Conservation (phyloP, 1,284 basidiomycete species). For the Ustilago hordei region DNA sequence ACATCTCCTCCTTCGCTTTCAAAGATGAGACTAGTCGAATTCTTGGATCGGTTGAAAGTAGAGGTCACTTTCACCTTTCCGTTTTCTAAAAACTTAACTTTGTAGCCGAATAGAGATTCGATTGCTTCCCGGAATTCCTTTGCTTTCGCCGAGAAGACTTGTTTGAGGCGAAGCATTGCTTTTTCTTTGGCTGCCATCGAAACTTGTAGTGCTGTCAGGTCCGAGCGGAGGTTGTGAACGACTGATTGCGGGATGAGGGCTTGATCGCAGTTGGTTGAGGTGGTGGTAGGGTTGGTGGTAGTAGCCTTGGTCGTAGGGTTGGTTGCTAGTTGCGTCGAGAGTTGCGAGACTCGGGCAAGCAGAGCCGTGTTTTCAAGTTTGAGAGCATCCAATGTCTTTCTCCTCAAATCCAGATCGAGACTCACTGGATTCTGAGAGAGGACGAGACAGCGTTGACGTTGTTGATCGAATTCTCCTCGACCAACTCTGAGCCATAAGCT, state of each 20-base stretch:
- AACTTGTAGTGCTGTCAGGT: conserved; percentile 76
- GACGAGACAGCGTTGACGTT: conserved; percentile 78
- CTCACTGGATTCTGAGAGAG: conserved; percentile 81
- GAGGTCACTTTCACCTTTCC: conserved; percentile 85
- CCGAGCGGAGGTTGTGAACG: conserved; percentile 76
- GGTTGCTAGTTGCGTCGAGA: conserved; percentile 15
- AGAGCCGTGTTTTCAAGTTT: conserved; percentile 81
- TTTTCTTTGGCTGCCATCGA: conserved; percentile 75
- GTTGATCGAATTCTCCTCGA: conserved; percentile 82
- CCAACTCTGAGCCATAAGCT: conserved; percentile 74
- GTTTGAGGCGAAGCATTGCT: conserved; percentile 78
- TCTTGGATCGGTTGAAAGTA: conserved; percentile 74
- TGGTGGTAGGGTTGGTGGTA: conserved; percentile 17
- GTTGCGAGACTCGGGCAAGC: conserved; percentile 68
- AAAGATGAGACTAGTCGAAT: conserved; percentile 71
- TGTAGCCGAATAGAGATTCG: conserved; percentile 82
- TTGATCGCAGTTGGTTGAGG: conserved; percentile 67
- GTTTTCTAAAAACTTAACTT: conserved; percentile 84
- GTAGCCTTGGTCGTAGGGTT: no score
- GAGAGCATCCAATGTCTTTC: conserved; percentile 77
- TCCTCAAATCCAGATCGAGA: conserved; percentile 78
- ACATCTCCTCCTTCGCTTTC: conserved; percentile 71
- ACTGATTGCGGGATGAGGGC: conserved; percentile 74
- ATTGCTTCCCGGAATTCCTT: conserved; percentile 85
- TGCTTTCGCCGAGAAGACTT: conserved; percentile 79